Conservation (phyloP, 305 asterid species). For the Fraxinus sp. region DNA sequence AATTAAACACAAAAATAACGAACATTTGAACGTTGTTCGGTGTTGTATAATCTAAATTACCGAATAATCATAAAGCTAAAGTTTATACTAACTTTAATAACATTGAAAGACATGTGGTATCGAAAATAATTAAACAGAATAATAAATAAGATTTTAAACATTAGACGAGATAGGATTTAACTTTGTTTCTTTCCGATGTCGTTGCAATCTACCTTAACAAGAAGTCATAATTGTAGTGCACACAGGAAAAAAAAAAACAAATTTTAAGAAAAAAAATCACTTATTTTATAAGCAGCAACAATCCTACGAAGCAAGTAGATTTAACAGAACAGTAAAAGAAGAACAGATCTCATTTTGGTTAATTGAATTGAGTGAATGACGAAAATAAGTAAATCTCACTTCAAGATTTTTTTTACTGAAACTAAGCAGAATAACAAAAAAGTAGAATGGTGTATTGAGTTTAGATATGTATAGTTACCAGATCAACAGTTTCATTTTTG, state of each 20-base stretch:
- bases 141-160: neutral
- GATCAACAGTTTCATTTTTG: slow-evolving; percentile 51
- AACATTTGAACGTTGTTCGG: neutral
- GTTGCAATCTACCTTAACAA: neutral
- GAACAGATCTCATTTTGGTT: neutral
- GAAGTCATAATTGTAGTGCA: neutral
- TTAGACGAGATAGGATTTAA: neutral
- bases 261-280: neutral
- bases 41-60: neutral
- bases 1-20: neutral
- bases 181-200: neutral
- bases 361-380: neutral
- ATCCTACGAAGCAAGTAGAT: neutral
- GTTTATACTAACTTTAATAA: neutral
- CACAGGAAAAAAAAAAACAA: neutral
- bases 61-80: neutral
- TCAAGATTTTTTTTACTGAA: neutral
- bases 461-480: slow-evolving; percentile 30
- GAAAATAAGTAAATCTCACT: neutral
- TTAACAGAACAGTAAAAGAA: neutral
- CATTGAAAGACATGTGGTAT: neutral
- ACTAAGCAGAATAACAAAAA: neutral
- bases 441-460: neutral
- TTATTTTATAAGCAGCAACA: neutral
- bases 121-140: neutral